Percentiles rank a stretch among this genome's conserved stretches.
Evolutionary conservation across 805 yeast species (phyloP).

Genomic region (Cyberlindnera petersonii): DNA sequence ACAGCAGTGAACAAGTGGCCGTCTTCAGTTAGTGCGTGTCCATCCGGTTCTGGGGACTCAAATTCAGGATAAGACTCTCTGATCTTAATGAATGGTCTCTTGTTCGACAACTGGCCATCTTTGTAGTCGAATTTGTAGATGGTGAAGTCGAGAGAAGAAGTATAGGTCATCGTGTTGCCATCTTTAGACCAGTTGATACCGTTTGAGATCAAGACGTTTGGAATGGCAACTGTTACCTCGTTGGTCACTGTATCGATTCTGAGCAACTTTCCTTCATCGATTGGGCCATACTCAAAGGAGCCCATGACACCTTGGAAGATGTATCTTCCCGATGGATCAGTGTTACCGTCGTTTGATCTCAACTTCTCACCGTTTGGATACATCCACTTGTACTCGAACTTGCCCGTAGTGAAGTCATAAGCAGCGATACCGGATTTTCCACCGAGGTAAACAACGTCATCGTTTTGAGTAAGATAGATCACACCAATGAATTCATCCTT

Average conservation of each 20-base stretch:
- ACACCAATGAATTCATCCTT: slow-evolving; percentile 58
- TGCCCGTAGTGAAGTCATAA: slow-evolving; percentile 40
- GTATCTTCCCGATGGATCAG: slow-evolving; percentile 66
- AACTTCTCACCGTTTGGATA: slow-evolving; percentile 36
- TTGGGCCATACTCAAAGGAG: slow-evolving; percentile 40
- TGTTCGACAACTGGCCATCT: slow-evolving; percentile 36
- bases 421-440: slow-evolving; percentile 61
- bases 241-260: slow-evolving; percentile 34
- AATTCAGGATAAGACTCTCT: slow-evolving; percentile 24
- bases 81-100: slow-evolving; percentile 37
- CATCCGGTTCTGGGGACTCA: slow-evolving; percentile 71
- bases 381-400: slow-evolving; percentile 35
- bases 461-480: slow-evolving; percentile 55
- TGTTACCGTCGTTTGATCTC: slow-evolving; percentile 80
- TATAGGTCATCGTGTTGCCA: slow-evolving; percentile 43
- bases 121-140: slow-evolving; percentile 48
- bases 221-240: slow-evolving; percentile 32
- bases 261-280: slow-evolving; percentile 51
- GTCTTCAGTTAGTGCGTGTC: slow-evolving; percentile 53
- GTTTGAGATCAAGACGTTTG: slow-evolving; percentile 50
- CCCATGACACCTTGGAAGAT: slow-evolving; percentile 82
- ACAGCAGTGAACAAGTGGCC: slow-evolving; percentile 61
- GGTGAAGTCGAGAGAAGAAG: slow-evolving; percentile 46
- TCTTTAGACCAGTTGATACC: slow-evolving; percentile 58
- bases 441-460: slow-evolving; percentile 55